These are phyloP conservation scores for Hypoxylon rubiginosum DNA, from an alignment of 2,329 filamentous ascomycete genomes.

Conservation along the genomic window DNA sequence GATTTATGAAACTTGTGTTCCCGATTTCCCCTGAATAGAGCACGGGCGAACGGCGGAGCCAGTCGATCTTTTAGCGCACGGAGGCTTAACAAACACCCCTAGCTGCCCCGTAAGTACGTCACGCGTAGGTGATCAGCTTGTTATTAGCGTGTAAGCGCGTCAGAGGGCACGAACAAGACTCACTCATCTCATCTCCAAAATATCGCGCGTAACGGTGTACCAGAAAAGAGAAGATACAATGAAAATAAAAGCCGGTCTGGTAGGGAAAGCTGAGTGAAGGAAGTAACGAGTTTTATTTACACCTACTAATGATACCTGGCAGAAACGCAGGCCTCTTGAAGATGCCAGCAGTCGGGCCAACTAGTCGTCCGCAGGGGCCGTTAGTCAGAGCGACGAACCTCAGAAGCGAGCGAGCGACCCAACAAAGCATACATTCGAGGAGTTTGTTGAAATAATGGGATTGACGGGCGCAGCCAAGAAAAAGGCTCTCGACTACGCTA, in stretches of 20 bases:
- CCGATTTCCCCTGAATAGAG: no score
- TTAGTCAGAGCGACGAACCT: background rate
- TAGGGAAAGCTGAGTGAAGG: background rate
- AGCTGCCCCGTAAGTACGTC: background rate
- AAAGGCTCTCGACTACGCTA: background rate
- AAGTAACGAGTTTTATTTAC: no score
- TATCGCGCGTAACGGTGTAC: background rate
- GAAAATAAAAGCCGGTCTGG: background rate
- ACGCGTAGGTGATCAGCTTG: background rate
- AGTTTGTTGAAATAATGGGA: background rate
- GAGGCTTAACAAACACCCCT: no score
- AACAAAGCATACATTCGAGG: background rate
- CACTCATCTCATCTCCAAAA: background rate
- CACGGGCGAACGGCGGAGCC: no score
- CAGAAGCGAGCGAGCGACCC: background rate
- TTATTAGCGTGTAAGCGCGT: no score
- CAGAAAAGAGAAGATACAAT: background rate
- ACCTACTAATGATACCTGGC: background rate
- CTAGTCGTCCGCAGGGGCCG: slow-evolving; percentile 35
- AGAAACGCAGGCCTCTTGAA: slow-evolving; percentile 43
- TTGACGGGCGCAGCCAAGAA: background rate
- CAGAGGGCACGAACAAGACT: no score
- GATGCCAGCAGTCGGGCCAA: slow-evolving; percentile 51
- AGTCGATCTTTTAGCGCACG: no score
- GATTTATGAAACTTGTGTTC: no score